phyloP scores from a whole-genome alignment of 2,329 filamentous ascomycete species.

The Bipolaris sorokiniana region DNA sequence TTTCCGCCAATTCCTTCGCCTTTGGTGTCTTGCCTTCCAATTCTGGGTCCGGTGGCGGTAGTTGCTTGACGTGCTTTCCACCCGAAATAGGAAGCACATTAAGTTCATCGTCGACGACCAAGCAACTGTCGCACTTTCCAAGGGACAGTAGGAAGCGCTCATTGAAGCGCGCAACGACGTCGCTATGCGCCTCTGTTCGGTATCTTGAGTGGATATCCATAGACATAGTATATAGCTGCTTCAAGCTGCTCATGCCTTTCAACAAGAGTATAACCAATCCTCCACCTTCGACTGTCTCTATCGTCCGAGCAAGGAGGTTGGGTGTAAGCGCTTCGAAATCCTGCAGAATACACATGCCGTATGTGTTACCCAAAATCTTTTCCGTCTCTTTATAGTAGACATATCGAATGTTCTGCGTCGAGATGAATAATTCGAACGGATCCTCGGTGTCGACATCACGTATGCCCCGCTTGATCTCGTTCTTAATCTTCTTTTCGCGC shows the following conservation, averaged over 20 bases:
- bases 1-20: conserved; percentile 75
- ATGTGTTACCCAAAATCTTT: conserved; percentile 97
- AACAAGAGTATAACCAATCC: conserved; percentile 87
- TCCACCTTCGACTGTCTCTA: conserved; percentile 97
- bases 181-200: conserved; percentile 91
- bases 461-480: conserved; percentile 93
- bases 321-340: conserved; percentile 98
- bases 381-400: conserved; percentile 99
- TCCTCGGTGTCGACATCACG: conserved; percentile 92
- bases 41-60: conserved; percentile 77
- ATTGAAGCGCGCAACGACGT: conserved; percentile 96
- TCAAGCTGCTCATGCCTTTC: conserved; percentile 96
- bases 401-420: conserved; percentile 96
- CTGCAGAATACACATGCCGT: conserved; percentile 97
- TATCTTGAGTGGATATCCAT: conserved; percentile 99
- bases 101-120: conserved; percentile 96
- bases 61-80: conserved; percentile 82
- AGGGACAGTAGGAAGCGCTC: conserved; percentile 95
- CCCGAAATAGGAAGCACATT: conserved; percentile 97
- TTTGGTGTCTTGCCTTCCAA: conserved; percentile 73
- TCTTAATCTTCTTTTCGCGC: conserved; percentile 97
- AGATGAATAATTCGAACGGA: conserved; percentile 96
- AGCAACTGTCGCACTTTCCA: conserved; percentile 90
- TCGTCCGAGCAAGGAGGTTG: conserved; percentile 91
- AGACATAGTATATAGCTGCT: conserved; percentile 93